Evolutionary conservation across 2,329 filamentous ascomycete species (phyloP).

Genomic region (Paramyrothecium roridum): DNA sequence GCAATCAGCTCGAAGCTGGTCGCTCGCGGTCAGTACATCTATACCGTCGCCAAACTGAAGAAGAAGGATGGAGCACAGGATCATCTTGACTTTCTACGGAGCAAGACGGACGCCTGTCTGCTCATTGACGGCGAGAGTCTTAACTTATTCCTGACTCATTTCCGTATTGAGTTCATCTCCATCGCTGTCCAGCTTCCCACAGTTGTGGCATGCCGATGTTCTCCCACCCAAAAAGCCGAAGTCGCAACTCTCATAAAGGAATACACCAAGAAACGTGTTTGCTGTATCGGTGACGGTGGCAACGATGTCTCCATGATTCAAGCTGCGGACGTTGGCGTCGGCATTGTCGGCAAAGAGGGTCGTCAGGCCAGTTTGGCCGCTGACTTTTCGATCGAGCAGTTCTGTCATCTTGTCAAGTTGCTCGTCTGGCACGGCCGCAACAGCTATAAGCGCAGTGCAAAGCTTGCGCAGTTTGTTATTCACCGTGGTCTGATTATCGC

Average conservation of each 20-base stretch:
- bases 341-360: constrained; percentile 97
- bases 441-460: constrained; percentile 92
- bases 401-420: constrained; percentile 90
- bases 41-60: constrained; percentile 84
- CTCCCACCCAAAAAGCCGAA: constrained; percentile 94
- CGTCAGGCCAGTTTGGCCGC: constrained; percentile 91
- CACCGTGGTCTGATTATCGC: constrained; percentile 93
- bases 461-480: constrained; percentile 96
- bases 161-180: constrained; percentile 81
- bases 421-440: constrained; percentile 99
- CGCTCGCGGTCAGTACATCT: constrained; percentile 89
- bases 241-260: constrained; percentile 86
- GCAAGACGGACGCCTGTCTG: constrained; percentile 82
- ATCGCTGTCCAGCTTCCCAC: constrained; percentile 84
- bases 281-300: constrained; percentile 95
- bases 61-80: constrained; percentile 83
- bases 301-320: constrained; percentile 99
- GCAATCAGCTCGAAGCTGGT: constrained; percentile 94
- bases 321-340: constrained; percentile 94
- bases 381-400: constrained; percentile 95
- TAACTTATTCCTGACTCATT: constrained; percentile 76
- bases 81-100: constrained; percentile 81
- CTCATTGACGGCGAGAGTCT: constrained; percentile 94
- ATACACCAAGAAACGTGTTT: constrained; percentile 90
- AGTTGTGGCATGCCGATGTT: constrained; percentile 94